phyloP scores from a whole-genome alignment of 2,329 filamentous ascomycete species.

The Lachnellula hyalina region DNA sequence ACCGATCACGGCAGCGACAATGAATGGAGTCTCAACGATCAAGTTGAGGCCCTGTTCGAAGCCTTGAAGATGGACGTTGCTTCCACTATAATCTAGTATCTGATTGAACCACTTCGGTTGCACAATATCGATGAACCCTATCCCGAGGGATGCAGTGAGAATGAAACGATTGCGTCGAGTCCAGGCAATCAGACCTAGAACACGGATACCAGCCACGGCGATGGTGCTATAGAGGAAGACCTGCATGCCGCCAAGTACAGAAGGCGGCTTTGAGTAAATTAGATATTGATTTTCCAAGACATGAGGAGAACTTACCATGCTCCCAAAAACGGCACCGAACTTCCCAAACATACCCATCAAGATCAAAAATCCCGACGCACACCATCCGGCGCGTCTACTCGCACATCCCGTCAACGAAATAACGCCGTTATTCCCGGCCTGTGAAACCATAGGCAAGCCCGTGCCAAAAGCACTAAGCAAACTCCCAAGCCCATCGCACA shows the following conservation, averaged over 20 bases:
- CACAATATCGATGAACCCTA: conserved; percentile 48
- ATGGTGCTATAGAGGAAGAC: conserved; percentile 65
- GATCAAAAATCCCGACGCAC: conserved; percentile 59
- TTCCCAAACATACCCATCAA: conserved; percentile 68
- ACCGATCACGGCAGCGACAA: conserved; percentile 38
- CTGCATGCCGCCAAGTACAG: conserved; percentile 43
- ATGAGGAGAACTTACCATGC: conserved; percentile 39
- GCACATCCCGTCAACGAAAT: conserved; percentile 64
- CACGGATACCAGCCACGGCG: conserved; percentile 59
- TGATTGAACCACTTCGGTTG: conserved; percentile 36
- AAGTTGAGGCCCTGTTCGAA: conserved; percentile 38
- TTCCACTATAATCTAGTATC: conserved; percentile 34
- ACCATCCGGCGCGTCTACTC: conserved; percentile 63
- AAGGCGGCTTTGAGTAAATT: conserved; percentile 35
- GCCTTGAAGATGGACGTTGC: conserved; percentile 34
- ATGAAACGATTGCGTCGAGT: conserved; percentile 63
- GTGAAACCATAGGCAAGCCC: conserved; percentile 63
- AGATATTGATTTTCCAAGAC: not conserved
- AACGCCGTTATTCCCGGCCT: conserved; percentile 66
- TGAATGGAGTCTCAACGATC: conserved; percentile 38
- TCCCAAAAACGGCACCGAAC: conserved; percentile 62
- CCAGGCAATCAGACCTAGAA: conserved; percentile 57
- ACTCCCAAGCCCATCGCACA: conserved; percentile 63
- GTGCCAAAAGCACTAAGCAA: conserved; percentile 59
- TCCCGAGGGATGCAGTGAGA: conserved; percentile 53